phyloP scores from a whole-genome alignment of 2,329 filamentous ascomycete genomes.

The Stachybotrys chartarum region DNA sequence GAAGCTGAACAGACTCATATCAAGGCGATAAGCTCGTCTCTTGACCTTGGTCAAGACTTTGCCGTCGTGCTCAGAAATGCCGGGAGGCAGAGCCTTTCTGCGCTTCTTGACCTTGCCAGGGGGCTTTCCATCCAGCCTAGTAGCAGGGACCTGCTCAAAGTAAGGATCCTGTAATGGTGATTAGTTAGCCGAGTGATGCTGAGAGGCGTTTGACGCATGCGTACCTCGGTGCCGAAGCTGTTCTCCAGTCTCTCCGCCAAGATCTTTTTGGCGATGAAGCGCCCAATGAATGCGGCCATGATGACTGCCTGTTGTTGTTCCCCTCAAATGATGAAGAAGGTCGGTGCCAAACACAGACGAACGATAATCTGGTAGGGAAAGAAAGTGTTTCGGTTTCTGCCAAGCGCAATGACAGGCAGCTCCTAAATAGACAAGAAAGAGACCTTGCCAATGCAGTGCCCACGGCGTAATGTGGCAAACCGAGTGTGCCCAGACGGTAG shows the following conservation, averaged over 20 bases:
- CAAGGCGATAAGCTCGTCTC: slow-evolving; percentile 75
- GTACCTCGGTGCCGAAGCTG: slow-evolving; percentile 50
- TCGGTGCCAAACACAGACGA: too few relatives aligned
- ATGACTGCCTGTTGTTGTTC: not conserved
- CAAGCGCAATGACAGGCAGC: too few relatives aligned
- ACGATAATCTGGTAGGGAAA: too few relatives aligned
- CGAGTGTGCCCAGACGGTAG: not conserved
- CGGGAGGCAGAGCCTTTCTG: slow-evolving; percentile 76
- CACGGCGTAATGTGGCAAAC: too few relatives aligned
- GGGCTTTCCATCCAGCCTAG: slow-evolving; percentile 57
- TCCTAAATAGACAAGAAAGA: too few relatives aligned
- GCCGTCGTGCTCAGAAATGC: slow-evolving; percentile 76
- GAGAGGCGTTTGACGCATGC: slow-evolving; percentile 3
- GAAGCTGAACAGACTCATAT: slow-evolving; percentile 76
- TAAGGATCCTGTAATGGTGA: slow-evolving; percentile 66
- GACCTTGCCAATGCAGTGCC: not conserved
- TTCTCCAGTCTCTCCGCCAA: slow-evolving; percentile 50
- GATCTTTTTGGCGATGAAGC: slow-evolving; percentile 49
- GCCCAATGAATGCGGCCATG: slow-evolving; percentile 48
- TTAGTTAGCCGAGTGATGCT: slow-evolving; percentile 15
- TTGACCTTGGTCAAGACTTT: slow-evolving; percentile 81
- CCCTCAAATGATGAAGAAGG: too few relatives aligned
- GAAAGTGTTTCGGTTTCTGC: too few relatives aligned
- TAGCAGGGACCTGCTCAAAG: slow-evolving; percentile 75
- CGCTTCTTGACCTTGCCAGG: slow-evolving; percentile 71